These are phyloP conservation scores for Oidium heveae DNA, from an alignment of 2,329 filamentous ascomycete species.

Conservation along the genomic window DNA sequence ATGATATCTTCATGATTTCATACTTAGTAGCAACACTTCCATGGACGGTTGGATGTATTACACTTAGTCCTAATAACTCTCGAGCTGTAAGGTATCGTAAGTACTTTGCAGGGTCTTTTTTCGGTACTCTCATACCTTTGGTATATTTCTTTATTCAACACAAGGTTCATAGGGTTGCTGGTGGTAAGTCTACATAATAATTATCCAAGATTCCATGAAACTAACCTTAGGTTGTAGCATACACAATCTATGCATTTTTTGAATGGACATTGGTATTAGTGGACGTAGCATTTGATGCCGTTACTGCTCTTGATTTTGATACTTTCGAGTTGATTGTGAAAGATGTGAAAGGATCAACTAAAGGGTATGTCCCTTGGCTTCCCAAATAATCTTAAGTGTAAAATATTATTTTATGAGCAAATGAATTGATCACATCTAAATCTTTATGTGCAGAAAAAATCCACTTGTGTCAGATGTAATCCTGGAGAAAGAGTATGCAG, in stretches of 20 bases:
- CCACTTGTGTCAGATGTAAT: constrained; percentile 22
- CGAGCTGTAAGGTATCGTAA: constrained; percentile 74
- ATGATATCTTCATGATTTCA: constrained; percentile 98
- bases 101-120: constrained; percentile 60
- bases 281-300: constrained; percentile 87
- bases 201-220: background rate
- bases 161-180: constrained; percentile 81
- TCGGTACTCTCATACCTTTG: constrained; percentile 68
- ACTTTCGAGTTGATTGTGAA: constrained; percentile 69
- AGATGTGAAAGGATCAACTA: constrained; percentile 72
- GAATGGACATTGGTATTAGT: constrained; percentile 90
- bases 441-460: constrained; percentile 15
- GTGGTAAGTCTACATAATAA: constrained; percentile 35
- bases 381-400: constrained; percentile 50
- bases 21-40: constrained; percentile 85
- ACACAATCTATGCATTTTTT: constrained; percentile 93
- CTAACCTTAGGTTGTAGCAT: constrained; percentile 32
- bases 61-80: constrained; percentile 57
- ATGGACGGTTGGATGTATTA: constrained; percentile 81
- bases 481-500: constrained; percentile 50
- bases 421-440: constrained; percentile 13
- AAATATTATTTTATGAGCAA: constrained; percentile 9
- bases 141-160: constrained; percentile 98
- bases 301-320: constrained; percentile 78
- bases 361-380: constrained; percentile 97